Evolutionary conservation across 176 grass and related monocot genomes (phyloP).

Genomic region (Musa beccarii): DNA sequence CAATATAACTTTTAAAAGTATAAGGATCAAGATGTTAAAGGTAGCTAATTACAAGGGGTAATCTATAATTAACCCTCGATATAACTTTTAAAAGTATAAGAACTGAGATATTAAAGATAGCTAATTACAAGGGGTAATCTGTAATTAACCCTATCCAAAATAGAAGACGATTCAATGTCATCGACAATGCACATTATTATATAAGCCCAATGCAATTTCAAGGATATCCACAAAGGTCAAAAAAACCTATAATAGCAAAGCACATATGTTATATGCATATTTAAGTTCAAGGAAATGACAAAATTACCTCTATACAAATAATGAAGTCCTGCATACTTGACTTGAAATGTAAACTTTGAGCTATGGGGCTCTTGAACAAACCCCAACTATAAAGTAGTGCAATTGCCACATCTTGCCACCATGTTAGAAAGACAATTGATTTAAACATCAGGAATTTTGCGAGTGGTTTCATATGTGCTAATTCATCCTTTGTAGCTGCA

Average conservation of each 20-base stretch:
- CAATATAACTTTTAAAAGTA: too few species aligned
- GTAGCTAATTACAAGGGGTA: too few species aligned
- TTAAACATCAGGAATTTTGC: slow-evolving; percentile 86
- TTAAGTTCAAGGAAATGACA: background rate
- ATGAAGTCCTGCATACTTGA: slow-evolving; percentile 87
- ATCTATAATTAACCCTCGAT: too few species aligned
- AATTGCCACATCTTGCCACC: slow-evolving; percentile 85
- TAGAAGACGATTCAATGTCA: too few species aligned
- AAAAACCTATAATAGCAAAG: background rate
- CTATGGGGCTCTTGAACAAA: slow-evolving; percentile 52
- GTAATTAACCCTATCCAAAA: too few species aligned
- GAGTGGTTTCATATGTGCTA: slow-evolving; percentile 84
- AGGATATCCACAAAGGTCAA: background rate
- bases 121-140: too few species aligned
- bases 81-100: too few species aligned
- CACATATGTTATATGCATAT: background rate
- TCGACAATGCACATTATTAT: too few species aligned
- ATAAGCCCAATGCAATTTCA: too few species aligned
- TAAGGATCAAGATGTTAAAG: too few species aligned
- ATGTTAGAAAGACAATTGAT: slow-evolving; percentile 87
- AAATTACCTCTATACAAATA: slow-evolving; percentile 81
- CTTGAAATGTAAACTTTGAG: slow-evolving; percentile 74
- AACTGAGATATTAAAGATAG: too few species aligned
- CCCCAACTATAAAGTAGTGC: slow-evolving; percentile 65
- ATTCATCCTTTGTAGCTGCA: slow-evolving; percentile 75